Base-by-base conservation (phyloP, 495 filamentous ascomycete species). In the Trichoderma orchidacearum region DNA sequence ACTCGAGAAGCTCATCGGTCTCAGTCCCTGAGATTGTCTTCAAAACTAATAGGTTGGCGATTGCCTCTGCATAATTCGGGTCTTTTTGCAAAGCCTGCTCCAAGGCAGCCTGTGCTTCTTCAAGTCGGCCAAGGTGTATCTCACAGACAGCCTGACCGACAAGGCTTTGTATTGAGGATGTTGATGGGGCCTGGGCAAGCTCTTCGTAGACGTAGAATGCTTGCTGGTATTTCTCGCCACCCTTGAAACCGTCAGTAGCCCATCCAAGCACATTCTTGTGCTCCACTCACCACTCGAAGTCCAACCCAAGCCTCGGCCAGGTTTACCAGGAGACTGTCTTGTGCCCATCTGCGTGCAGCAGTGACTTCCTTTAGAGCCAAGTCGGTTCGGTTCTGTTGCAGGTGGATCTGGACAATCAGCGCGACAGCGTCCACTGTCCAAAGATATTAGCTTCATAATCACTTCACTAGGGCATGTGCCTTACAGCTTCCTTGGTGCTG, bases 181-280 rank as follows among this genome's bases (percentile, higher is more conserved):
- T 82, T 53, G 85, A 80, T 17, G 89, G 85, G 23, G 86, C 83
- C 68, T 94, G 86, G 21, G 93, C 93, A 35, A 98, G 82, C 70
- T 98, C 93, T 72, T 96, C 92, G 66, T 89, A 98, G 62, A 98
- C 91, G 78, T 98, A 98, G 74, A 93, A 98, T 32, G 92, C 86
- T 61, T 89, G 86, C 69, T 97, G 93, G 75, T 97, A 98, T 69
- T 87, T 90, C 60, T 96, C 92, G 59, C 90, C 90, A 64, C 93
- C 93, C 88, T 94, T 41, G 56, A 3, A 32, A 23, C 36, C 17
- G 32, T 50, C 56, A 18, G 27, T 21, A 15, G 23, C 13, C 31
- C 50, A 48, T 60, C 36, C 51, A 8, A 60, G 32, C 62, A 52
- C 54, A 32, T 25, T 35, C 7, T 17, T 21, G n/a, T 41, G 30